Evolutionary conservation across 164 flowering plant genomes (phyloP).

Genomic region (Tinospora cordifolia): DNA sequence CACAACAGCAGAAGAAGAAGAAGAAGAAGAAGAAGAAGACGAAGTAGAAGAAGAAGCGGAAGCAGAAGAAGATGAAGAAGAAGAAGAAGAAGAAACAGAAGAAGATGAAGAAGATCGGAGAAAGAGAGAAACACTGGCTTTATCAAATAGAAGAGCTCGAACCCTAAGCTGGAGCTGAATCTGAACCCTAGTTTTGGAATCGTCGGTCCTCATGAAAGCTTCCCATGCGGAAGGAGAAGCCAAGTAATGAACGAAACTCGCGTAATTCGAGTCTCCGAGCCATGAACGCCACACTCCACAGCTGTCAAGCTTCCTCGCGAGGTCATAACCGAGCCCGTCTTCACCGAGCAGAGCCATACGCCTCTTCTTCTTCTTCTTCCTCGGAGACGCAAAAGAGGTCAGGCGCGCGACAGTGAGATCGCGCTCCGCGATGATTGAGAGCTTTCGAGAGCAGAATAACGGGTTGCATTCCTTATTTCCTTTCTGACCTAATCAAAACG

Average conservation of each 20-base stretch:
- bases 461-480: neutral
- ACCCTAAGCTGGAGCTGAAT: constrained; percentile 78
- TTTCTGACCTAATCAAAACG: neutral
- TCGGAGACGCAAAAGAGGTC: neutral
- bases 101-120: constrained; percentile 28
- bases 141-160: constrained; percentile 87
- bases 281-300: constrained; percentile 82
- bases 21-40: constrained; percentile 14
- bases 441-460: neutral
- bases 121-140: constrained; percentile 70
- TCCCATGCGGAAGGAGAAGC: constrained; percentile 71
- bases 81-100: constrained; percentile 18
- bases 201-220: constrained; percentile 55
- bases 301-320: constrained; percentile 65
- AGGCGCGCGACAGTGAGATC: neutral
- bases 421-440: neutral
- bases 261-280: constrained; percentile 79
- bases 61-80: constrained; percentile 21
- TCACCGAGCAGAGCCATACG: constrained; percentile 71
- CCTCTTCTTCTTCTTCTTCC: too few relatives aligned
- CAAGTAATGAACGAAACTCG: constrained; percentile 41
- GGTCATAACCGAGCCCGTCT: constrained; percentile 86
- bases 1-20: constrained; percentile 20
- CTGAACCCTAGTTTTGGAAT: constrained; percentile 49
- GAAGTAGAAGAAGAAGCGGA: constrained; percentile 24